These are phyloP conservation scores for Boletales sp. DNA, from an alignment of 768 basidiomycete genomes.

Conservation along the genomic window DNA sequence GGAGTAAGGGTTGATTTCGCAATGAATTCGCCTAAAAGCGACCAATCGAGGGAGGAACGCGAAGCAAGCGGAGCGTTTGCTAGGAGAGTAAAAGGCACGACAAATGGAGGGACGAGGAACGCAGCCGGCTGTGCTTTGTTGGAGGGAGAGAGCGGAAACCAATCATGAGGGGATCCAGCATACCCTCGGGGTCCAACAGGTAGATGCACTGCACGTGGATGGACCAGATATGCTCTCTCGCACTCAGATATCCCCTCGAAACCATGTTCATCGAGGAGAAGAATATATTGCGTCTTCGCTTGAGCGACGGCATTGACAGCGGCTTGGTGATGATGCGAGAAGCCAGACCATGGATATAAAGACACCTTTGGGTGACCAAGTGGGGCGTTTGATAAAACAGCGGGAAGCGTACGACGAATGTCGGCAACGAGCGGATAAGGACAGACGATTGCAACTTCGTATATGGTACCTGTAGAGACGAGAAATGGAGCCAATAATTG, in stretches of 20 bases:
- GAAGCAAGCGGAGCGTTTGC: conserved; percentile 14
- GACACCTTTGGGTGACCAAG: conserved; percentile 41
- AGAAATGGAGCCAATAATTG: conserved; percentile 39
- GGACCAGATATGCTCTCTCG: conserved; percentile 39
- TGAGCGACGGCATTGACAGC: conserved; percentile 37
- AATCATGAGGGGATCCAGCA: conserved; percentile 18
- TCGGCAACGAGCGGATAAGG: conserved; percentile 35
- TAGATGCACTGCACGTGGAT: conserved; percentile 33
- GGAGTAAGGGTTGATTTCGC: conserved; percentile 27
- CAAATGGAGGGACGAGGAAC: conserved; percentile 62
- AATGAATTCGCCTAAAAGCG: conserved; percentile 20
- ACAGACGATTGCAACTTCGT: conserved; percentile 48
- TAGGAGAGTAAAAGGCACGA: conserved; percentile 36
- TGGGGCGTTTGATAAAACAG: conserved; percentile 26
- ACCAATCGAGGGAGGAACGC: conserved; percentile 22
- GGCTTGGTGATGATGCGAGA: conserved; percentile 21
- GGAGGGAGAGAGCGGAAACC: conserved; percentile 32
- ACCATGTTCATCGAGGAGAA: conserved; percentile 50
- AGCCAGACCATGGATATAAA: conserved; percentile 31
- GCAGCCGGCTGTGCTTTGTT: conserved; percentile 36
- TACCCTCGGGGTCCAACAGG: conserved; percentile 44
- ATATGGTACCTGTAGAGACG: conserved; percentile 30
- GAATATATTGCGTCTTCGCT: conserved; percentile 45
- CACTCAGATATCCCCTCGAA: conserved; percentile 33
- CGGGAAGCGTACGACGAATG: conserved; percentile 35